Evolutionary conservation across 2,329 filamentous ascomycete genomes (phyloP).

Genomic region (Apiospora kogelbergensis): DNA sequence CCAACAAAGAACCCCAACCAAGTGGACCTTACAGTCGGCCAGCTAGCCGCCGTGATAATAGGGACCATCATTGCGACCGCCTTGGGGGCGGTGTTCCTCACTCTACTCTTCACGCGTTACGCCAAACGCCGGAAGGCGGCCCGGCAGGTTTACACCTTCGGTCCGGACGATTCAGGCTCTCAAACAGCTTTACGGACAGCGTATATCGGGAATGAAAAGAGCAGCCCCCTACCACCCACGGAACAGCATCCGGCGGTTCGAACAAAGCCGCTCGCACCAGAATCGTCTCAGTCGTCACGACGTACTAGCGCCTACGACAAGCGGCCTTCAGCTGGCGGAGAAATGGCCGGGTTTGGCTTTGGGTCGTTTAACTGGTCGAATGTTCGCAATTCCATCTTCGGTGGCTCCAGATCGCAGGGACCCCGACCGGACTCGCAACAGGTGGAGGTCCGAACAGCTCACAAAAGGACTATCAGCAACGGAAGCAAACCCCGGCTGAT

Average conservation of each 20-base stretch:
- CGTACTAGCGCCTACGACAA: background rate
- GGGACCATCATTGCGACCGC: conserved; percentile 14
- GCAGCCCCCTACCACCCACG: background rate
- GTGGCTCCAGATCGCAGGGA: background rate
- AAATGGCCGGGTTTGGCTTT: conserved; percentile 3
- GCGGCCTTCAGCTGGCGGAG: background rate
- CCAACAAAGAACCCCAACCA: background rate
- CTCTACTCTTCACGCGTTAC: background rate
- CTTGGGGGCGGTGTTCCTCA: conserved; percentile 6
- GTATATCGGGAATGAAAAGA: background rate
- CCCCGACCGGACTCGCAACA: background rate
- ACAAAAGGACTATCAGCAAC: background rate
- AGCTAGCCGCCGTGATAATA: conserved; percentile 11
- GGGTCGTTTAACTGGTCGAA: background rate
- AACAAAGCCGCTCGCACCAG: background rate
- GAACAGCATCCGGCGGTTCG: background rate
- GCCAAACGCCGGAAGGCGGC: background rate
- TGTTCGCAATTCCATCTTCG: background rate
- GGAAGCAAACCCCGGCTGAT: background rate
- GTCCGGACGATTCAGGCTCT: background rate
- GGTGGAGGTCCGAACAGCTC: background rate
- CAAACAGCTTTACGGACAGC: background rate
- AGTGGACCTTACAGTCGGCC: conserved; percentile 9
- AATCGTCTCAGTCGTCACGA: background rate
- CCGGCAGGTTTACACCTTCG: background rate